Conservation (phyloP, 129 eudicot species). For the Flaveria ramosissima region DNA sequence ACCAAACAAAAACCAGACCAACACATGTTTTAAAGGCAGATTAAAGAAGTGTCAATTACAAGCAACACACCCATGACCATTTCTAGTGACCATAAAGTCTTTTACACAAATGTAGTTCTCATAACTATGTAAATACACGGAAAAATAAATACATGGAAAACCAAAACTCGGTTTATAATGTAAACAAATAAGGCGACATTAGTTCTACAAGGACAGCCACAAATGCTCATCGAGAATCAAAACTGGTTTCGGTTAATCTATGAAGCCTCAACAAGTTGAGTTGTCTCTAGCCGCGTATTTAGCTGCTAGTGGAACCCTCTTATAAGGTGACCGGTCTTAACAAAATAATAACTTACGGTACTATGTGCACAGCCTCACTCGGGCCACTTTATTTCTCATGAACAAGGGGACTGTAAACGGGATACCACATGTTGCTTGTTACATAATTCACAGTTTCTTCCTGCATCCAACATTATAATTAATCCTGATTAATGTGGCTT, state of each 20-base stretch:
- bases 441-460: constrained; percentile 70
- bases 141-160: background rate
- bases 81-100: background rate
- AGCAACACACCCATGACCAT: constrained; percentile 10
- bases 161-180: constrained; percentile 1
- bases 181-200: background rate
- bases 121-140: background rate
- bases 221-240: constrained; percentile 28
- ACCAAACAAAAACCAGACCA: background rate
- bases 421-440: constrained; percentile 83
- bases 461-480: constrained; percentile 48
- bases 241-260: constrained; percentile 22
- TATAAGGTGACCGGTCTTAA: constrained; percentile 8
- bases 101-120: constrained; percentile 9
- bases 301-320: constrained; percentile 19
- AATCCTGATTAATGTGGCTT: background rate
- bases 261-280: background rate
- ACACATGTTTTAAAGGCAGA: background rate
- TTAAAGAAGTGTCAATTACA: background rate
- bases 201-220: constrained; percentile 22
- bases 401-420: constrained; percentile 91
- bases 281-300: constrained; percentile 17
- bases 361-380: constrained; percentile 15
- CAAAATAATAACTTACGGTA: background rate
- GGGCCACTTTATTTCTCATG: constrained; percentile 67